Conservation (phyloP, 169 alveolate species). For the Perkinsus chesapeaki region DNA sequence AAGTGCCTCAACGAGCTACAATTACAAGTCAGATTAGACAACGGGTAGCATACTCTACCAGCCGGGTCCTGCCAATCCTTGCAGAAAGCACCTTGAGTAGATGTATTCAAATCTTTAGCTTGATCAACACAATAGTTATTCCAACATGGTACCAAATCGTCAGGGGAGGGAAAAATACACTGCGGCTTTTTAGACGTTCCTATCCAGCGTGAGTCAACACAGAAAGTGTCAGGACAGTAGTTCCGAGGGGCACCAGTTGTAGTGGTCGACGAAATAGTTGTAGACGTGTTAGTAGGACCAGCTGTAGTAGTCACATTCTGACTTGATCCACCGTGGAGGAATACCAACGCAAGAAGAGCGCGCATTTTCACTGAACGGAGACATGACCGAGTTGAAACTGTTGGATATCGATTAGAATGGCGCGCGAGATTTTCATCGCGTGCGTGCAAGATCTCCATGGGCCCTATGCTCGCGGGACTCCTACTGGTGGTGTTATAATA, state of each 20-base stretch:
- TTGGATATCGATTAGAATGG: not conserved
- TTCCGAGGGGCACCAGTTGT: not conserved
- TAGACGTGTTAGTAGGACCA: not conserved
- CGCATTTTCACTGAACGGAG: not conserved
- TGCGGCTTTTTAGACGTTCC: not conserved
- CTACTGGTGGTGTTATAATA: too few relatives aligned
- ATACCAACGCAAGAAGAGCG: not conserved
- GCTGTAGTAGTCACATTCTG: not conserved
- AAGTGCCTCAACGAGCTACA: not conserved
- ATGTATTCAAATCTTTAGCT: not conserved
- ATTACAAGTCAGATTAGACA: not conserved
- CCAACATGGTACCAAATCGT: not conserved
- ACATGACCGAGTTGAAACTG: not conserved
- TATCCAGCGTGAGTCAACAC: not conserved
- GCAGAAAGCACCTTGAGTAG: not conserved
- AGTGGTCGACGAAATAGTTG: not conserved
- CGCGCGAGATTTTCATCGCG: not conserved
- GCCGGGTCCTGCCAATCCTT: not conserved
- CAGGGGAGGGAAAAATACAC: not conserved
- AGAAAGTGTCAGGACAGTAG: not conserved
- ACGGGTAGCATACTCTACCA: not conserved
- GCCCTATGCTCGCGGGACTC: too few relatives aligned
- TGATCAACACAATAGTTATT: not conserved
- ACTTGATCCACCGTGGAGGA: not conserved
- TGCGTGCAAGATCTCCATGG: not conserved